Base-by-base conservation (phyloP, 192 early-diverging fungal genomes). In the Entrophospora sp. region DNA sequence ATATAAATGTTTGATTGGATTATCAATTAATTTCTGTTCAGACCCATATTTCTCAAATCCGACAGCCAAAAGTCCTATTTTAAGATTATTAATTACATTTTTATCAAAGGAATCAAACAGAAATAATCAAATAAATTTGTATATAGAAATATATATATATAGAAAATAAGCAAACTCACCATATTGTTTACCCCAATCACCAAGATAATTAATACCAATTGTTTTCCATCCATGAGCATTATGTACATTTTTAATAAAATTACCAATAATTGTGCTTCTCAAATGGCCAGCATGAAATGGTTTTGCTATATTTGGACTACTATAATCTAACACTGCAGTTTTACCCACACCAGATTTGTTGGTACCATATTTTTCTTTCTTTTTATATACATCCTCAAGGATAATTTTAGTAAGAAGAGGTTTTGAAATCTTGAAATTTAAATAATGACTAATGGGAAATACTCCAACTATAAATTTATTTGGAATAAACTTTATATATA, bases 101-200 rank as follows among this genome's bases (percentile, higher is more conserved):
- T 16, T 12, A 16, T 1, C 13, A 18, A 3, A 18, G 13, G 13
- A 16, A 2, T 42, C 18, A 2, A 2, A 43, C 18, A 3, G 13
- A 43, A 18, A 43, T 18, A 43, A 3, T 16, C 42, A n/a, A n/a
- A n/a, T n/a, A n/a, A n/a, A n/a, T n/a, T n/a, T n/a, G n/a, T n/a
- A n/a, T n/a, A n/a, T n/a, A n/a, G n/a, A n/a, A n/a, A n/a, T n/a
- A n/a, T n/a, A n/a, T n/a, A n/a, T n/a, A n/a, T n/a, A n/a, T n/a
- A n/a, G n/a, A n/a, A n/a, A n/a, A n/a, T 45, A 58, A 30, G 14
- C 16, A 31, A 53, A 46, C 76, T 70, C 81, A 77, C 89, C 97
- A 71, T 93, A 99, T 79, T 98, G 96, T 76, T 96, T 99, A 63
- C 97, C 97, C 97, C 97, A 99, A 74, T 99, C 96, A 61, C 97